These are phyloP conservation scores for Boletus hoseneyae DNA, from an alignment of 1,284 basidiomycete genomes.

Conservation along the genomic window DNA sequence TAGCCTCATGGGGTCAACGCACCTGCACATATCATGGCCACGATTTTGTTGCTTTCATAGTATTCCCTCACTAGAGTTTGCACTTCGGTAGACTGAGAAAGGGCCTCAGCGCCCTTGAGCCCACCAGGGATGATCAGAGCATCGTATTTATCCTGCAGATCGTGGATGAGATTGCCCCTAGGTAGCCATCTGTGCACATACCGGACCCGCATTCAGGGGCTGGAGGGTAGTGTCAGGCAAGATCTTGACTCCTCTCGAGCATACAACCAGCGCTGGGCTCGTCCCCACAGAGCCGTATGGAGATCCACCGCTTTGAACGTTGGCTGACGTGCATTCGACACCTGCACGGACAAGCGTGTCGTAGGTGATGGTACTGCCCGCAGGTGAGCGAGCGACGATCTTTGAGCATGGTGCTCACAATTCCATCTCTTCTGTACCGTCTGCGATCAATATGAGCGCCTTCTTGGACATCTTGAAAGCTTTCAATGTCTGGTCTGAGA, in stretches of 20 bases:
- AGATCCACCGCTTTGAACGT: constrained; percentile 46
- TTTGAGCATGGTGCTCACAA: constrained; percentile 45
- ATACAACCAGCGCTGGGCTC: constrained; percentile 49
- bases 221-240: constrained; percentile 63
- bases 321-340: constrained; percentile 60
- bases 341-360: constrained; percentile 79
- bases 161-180: not conserved
- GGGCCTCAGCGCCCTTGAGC: constrained; percentile 73
- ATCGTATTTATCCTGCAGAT: constrained; percentile 56
- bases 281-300: constrained; percentile 24
- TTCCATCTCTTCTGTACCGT: constrained; percentile 90
- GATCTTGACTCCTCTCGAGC: constrained; percentile 74
- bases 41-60: constrained; percentile 56
- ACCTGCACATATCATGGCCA: constrained; percentile 86
- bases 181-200: constrained; percentile 25
- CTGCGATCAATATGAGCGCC: constrained; percentile 77
- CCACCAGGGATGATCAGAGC: constrained; percentile 79
- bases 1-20: constrained; percentile 4
- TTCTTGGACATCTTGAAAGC: constrained; percentile 26
- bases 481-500: too few relatives aligned
- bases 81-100: constrained; percentile 58
- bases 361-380: constrained; percentile 67
- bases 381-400: not conserved
- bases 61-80: constrained; percentile 65
- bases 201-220: constrained; percentile 42